Conservation (phyloP, 768 basidiomycete species). For the Lyophyllum semitale region DNA sequence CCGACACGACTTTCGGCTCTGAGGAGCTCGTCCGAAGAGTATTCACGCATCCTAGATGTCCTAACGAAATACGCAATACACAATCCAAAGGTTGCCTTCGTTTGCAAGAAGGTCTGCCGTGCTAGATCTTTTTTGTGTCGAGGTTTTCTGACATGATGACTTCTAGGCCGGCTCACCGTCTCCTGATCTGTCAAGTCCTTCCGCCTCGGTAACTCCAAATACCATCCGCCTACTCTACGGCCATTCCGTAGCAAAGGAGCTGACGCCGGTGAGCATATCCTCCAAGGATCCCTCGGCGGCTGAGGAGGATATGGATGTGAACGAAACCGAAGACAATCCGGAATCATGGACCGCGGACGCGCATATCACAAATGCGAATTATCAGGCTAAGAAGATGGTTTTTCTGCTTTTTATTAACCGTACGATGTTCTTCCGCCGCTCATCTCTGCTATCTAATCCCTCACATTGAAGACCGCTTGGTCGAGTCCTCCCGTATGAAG, state of each 20-base stretch:
- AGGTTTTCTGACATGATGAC: neutral
- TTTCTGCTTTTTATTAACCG: slow-evolving; percentile 96
- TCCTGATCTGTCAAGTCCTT: slow-evolving; percentile 83
- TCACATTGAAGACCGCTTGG: slow-evolving; percentile 71
- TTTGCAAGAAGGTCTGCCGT: slow-evolving; percentile 83
- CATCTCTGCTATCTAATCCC: neutral
- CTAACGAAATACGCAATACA: slow-evolving; percentile 93
- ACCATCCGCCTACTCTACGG: slow-evolving; percentile 85
- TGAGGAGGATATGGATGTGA: slow-evolving; percentile 28
- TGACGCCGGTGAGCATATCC: slow-evolving; percentile 49
- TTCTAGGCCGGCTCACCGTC: slow-evolving; percentile 66
- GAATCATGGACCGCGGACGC: slow-evolving; percentile 74
- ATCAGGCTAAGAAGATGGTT: slow-evolving; percentile 82
- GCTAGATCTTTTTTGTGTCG: neutral
- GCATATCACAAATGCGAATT: slow-evolving; percentile 85
- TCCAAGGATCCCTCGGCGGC: slow-evolving; percentile 26
- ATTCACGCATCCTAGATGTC: slow-evolving; percentile 87
- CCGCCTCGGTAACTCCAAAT: slow-evolving; percentile 60
- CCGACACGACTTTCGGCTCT: slow-evolving; percentile 86
- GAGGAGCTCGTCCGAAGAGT: slow-evolving; percentile 86
- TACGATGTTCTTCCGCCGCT: slow-evolving; percentile 35
- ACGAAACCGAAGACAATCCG: slow-evolving; percentile 32
- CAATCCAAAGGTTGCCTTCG: slow-evolving; percentile 85
- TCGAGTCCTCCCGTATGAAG: slow-evolving; percentile 87
- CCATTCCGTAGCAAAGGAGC: slow-evolving; percentile 74